Base-by-base conservation (phyloP, 1,284 basidiomycete genomes). In the Violaceomyces palustris region DNA sequence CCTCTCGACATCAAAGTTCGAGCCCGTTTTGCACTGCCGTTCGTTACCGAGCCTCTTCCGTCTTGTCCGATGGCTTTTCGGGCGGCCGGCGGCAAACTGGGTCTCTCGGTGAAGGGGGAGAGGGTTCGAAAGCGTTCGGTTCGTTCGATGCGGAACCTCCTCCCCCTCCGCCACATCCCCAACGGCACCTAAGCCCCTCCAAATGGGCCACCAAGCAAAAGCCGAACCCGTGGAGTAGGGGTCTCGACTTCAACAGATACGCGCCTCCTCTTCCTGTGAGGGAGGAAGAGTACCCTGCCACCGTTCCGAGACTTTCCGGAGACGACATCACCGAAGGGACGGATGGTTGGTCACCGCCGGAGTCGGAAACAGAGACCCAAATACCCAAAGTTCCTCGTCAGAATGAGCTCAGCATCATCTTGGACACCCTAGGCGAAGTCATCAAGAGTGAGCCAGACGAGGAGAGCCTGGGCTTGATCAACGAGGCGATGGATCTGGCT, bases 211-310 rank as follows among this genome's bases (percentile, higher is more conserved):
- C n/a, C n/a, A n/a, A n/a, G n/a, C n/a, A n/a, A n/a, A n/a, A n/a
- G n/a, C n/a, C n/a, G n/a, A n/a, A n/a, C n/a, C n/a, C n/a, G n/a
- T 57, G 53, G 53, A 29, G 47, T 10, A 31, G 42, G n/a, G 53
- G 51, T 38, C 39, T 57, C 24, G 49, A 57, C 27, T 51, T 51
- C 39, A 51, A 57, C 17, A 39, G 49, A 6, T 52, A 42, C 35
- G 42, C 36, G 21, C 35, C 19, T 3, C 49, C 53, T 2, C 6
- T 57, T 10, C 23, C n/a, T n/a, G n/a, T n/a, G n/a, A n/a, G n/a
- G 49, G 30, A 44, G 39, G 45, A 42, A 5, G n/a, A 27, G 2
- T 45, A 47, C 1, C 49, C 53, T 14, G 53, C 49, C 14, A 42
- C 50, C 14, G 45, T 49, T 14, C 53, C 53, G 12, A 42, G 49